Conservation (phyloP, 176 grass and related monocot genomes). For the Cenchrus purpureus region DNA sequence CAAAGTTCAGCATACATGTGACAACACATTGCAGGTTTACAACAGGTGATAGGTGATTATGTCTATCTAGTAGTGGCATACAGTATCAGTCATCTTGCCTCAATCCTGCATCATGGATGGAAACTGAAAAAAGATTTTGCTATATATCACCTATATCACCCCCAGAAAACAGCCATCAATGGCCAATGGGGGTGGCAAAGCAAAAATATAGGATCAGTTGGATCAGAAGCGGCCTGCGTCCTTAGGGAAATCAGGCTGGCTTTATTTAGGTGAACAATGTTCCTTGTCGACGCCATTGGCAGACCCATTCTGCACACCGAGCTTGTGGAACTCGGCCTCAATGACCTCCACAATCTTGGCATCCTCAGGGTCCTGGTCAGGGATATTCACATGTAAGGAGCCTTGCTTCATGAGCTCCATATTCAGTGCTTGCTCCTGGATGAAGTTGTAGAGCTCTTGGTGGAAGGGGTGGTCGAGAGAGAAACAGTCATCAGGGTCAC, state of each 20-base stretch:
- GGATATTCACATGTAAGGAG: constrained; percentile 74
- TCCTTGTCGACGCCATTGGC: constrained; percentile 29
- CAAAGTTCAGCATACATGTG: constrained; percentile 11
- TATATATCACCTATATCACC: constrained; percentile 29
- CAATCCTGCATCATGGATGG: constrained; percentile 38
- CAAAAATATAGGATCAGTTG: constrained; percentile 42
- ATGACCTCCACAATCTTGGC: constrained; percentile 73
- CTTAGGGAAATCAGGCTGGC: neutral
- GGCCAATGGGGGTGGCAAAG: constrained; percentile 6
- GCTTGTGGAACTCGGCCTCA: constrained; percentile 80
- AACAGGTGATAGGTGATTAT: constrained; percentile 24
- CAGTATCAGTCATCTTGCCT: neutral
- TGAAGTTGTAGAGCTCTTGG: constrained; percentile 81
- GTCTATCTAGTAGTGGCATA: constrained; percentile 24
- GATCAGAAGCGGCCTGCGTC: constrained; percentile 7
- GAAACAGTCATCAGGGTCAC: constrained; percentile 50
- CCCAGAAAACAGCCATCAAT: constrained; percentile 30
- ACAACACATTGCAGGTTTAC: neutral
- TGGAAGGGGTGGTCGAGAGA: constrained; percentile 85
- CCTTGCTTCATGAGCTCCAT: constrained; percentile 64
- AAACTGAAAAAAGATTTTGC: constrained; percentile 26
- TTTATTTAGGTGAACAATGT: neutral
- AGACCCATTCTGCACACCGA: constrained; percentile 52
- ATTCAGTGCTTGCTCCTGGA: constrained; percentile 60
- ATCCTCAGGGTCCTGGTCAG: constrained; percentile 64